These are phyloP conservation scores for Anisodus tanguticus DNA, from an alignment of 257 asterid species.

Conservation along the genomic window DNA sequence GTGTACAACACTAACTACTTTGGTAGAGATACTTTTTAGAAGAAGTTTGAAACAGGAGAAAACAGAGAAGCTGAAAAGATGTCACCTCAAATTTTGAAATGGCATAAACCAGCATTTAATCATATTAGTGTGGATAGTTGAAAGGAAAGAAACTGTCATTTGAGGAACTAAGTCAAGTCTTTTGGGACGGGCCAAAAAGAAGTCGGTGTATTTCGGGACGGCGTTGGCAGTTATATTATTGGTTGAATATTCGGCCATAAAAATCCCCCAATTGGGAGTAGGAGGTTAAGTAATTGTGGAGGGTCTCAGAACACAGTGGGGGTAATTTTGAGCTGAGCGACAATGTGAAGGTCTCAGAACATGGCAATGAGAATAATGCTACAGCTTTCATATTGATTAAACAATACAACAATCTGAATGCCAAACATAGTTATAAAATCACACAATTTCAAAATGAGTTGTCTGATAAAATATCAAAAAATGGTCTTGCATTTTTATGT, in stretches of 20 bases:
- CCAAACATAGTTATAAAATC: not conserved
- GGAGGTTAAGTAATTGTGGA: not conserved
- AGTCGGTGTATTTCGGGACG: not conserved
- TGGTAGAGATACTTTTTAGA: not conserved
- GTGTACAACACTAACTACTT: not conserved
- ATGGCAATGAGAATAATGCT: not conserved
- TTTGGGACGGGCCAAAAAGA: constrained; percentile 1
- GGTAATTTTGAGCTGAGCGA: not conserved
- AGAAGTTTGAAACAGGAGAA: not conserved
- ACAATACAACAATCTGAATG: constrained; percentile 14
- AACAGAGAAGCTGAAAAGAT: constrained; percentile 2
- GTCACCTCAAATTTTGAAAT: constrained; percentile 10
- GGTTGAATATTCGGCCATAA: not conserved
- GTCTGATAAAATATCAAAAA: constrained; percentile 1
- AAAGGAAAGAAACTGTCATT: not conserved
- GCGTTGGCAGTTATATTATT: not conserved
- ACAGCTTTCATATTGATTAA: not conserved
- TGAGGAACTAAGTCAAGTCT: not conserved
- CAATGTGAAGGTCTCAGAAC: not conserved
- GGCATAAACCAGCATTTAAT: not conserved
- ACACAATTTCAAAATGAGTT: not conserved
- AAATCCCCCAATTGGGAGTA: not conserved
- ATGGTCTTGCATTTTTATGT: not conserved
- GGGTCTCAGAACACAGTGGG: not conserved
- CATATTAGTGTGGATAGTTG: not conserved